These are phyloP conservation scores for Castanea mollissima DNA, from an alignment of 306 rosid species.

Conservation along the genomic window DNA sequence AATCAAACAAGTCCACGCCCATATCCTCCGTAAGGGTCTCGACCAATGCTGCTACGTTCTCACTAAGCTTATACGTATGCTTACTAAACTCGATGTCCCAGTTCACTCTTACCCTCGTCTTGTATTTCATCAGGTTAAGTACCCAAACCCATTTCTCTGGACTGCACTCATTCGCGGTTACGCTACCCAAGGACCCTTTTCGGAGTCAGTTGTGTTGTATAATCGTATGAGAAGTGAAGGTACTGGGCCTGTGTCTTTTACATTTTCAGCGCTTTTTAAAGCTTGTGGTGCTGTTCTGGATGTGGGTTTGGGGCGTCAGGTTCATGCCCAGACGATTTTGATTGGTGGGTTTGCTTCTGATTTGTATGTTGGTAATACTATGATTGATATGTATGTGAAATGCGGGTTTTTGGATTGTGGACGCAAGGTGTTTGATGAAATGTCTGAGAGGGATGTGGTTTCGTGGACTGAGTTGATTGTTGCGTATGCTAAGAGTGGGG, in stretches of 20 bases:
- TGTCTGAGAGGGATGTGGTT: constrained; percentile 65
- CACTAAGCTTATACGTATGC: constrained; percentile 66
- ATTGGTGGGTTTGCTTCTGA: constrained; percentile 72
- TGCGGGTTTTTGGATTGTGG: constrained; percentile 49
- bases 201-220: constrained; percentile 45
- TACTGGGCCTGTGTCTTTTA: constrained; percentile 57
- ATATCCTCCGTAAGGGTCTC: constrained; percentile 43
- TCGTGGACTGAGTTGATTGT: constrained; percentile 82
- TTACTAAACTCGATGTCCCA: constrained; percentile 43
- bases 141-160: constrained; percentile 82
- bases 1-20: constrained; percentile 61
- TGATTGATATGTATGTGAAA: constrained; percentile 72
- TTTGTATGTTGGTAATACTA: constrained; percentile 59
- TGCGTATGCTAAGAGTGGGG: constrained; percentile 55
- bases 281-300: constrained; percentile 38
- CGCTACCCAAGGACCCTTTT: constrained; percentile 43
- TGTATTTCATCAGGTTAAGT: constrained; percentile 52
- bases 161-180: constrained; percentile 76
- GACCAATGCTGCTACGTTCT: constrained; percentile 59
- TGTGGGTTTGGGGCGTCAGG: constrained; percentile 48
- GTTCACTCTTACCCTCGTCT: constrained; percentile 51
- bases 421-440: constrained; percentile 78
- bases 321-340: constrained; percentile 66
- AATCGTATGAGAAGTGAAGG: constrained; percentile 46
- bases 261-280: constrained; percentile 71